A percentile compares a stretch with the other conserved stretches of the same genome.
phyloP scores from a whole-genome alignment of 2,329 filamentous ascomycete species.

The Didymella sp. region DNA sequence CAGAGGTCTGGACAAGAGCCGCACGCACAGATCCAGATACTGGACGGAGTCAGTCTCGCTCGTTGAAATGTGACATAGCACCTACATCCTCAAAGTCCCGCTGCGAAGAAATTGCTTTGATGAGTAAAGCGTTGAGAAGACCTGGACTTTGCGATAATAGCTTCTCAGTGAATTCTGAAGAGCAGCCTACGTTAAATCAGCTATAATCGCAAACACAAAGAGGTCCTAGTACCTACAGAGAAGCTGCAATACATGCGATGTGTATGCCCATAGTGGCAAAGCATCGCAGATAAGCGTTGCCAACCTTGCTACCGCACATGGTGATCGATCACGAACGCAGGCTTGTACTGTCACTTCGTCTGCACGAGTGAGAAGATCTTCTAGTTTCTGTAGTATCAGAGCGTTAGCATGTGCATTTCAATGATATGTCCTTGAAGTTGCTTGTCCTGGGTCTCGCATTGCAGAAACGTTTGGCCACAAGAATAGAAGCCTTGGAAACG shows the following conservation, averaged over 20 bases:
- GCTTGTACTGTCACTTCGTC: slow-evolving; percentile 48
- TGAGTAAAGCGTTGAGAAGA: slow-evolving; percentile 44
- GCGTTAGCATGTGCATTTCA: slow-evolving; percentile 32
- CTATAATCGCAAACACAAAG: slow-evolving; percentile 10
- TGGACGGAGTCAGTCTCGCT: slow-evolving; percentile 9
- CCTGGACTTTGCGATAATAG: slow-evolving; percentile 41
- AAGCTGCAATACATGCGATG: slow-evolving; percentile 57
- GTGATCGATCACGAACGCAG: slow-evolving; percentile 56
- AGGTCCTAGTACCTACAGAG: slow-evolving; percentile 52
- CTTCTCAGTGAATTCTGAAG: slow-evolving; percentile 40
- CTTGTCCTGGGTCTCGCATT: not conserved
- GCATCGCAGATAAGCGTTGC: slow-evolving; percentile 55
- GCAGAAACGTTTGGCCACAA: not conserved
- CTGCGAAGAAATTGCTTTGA: slow-evolving; percentile 42
- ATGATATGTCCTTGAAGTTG: slow-evolving; percentile 15
- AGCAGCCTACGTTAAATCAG: slow-evolving; percentile 30
- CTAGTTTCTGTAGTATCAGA: slow-evolving; percentile 43
- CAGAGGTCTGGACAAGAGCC: slow-evolving; percentile 43
- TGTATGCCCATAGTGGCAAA: slow-evolving; percentile 59
- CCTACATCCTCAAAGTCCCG: slow-evolving; percentile 42
- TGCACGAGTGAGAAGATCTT: slow-evolving; percentile 43
- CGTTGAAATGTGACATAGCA: not conserved
- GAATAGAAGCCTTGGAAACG: too few species aligned
- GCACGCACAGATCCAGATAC: slow-evolving; percentile 42
- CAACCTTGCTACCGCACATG: slow-evolving; percentile 58